Conservation (phyloP, 495 filamentous ascomycete genomes). For the Xanthoparmelia taractica region DNA sequence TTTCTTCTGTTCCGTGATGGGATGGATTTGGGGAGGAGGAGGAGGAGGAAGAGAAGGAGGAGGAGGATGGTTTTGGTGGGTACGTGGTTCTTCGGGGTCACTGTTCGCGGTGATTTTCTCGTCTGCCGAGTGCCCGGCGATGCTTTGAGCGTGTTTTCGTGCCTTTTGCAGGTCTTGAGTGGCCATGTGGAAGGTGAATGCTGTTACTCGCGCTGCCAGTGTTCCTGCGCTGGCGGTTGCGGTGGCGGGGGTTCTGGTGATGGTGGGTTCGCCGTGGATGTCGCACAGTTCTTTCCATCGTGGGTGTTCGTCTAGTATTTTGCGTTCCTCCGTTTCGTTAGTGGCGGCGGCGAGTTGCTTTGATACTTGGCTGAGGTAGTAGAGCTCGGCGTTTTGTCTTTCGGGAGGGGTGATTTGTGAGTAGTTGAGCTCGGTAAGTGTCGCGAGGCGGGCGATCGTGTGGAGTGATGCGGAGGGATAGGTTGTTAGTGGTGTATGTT, state of each 20-base stretch:
- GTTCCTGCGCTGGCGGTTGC: slow-evolving; percentile 47
- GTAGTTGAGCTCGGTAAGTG: slow-evolving; percentile 68
- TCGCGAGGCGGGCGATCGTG: slow-evolving; percentile 65
- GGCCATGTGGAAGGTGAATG: slow-evolving; percentile 50
- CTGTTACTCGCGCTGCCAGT: slow-evolving; percentile 67
- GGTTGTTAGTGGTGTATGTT: slow-evolving; percentile 75
- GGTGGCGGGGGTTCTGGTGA: slow-evolving; percentile 35
- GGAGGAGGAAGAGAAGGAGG: no score
- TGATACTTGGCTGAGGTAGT: slow-evolving; percentile 76
- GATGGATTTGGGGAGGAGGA: background rate
- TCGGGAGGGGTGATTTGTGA: slow-evolving; percentile 63
- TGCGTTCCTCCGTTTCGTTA: slow-evolving; percentile 39
- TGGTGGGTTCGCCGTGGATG: slow-evolving; percentile 56
- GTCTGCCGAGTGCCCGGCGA: background rate
- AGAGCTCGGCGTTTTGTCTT: slow-evolving; percentile 79
- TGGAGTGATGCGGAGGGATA: slow-evolving; percentile 70
- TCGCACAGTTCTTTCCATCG: slow-evolving; percentile 68
- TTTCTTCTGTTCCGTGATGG: slow-evolving; percentile 27
- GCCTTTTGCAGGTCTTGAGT: background rate
- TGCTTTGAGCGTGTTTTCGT: slow-evolving; percentile 1
- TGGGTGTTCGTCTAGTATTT: slow-evolving; percentile 52
- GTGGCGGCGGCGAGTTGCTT: slow-evolving; percentile 59
- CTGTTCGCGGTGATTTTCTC: no score
- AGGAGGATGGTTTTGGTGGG: no score
- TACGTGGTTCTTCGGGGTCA: no score